A percentile compares a stretch with the other conserved stretches of the same genome.
Evolutionary conservation across 345 rosid species (phyloP).

Genomic region (Limnanthes douglasii): DNA sequence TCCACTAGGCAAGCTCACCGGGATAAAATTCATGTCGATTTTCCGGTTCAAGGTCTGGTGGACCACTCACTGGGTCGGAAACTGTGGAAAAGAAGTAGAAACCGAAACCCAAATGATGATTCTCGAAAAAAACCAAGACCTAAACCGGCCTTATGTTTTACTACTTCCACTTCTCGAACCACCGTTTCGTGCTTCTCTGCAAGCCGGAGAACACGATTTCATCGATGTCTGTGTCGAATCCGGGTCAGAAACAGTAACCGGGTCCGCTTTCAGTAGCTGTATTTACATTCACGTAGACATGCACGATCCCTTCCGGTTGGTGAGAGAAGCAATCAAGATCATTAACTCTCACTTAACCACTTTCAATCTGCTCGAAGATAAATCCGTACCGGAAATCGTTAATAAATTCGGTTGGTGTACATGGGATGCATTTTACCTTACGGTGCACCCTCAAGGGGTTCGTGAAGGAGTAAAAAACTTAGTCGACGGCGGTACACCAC

Average conservation of each 20-base stretch:
- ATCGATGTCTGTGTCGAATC: slow-evolving; percentile 53
- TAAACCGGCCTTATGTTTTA: slow-evolving; percentile 33
- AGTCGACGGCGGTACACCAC: slow-evolving; percentile 39
- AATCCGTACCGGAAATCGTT: slow-evolving; percentile 29
- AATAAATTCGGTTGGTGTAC: slow-evolving; percentile 97
- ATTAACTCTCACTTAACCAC: slow-evolving; percentile 64
- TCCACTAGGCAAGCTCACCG: slow-evolving; percentile 41
- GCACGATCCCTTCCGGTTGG: slow-evolving; percentile 57
- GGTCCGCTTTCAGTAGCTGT: slow-evolving; percentile 40
- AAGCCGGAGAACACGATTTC: slow-evolving; percentile 43
- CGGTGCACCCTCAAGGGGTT: slow-evolving; percentile 60
- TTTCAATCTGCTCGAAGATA: slow-evolving; percentile 75
- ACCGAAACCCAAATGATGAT: slow-evolving; percentile 74
- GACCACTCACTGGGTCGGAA: slow-evolving; percentile 78
- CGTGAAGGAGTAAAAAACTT: slow-evolving; percentile 75
- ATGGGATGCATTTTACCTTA: slow-evolving; percentile 86
- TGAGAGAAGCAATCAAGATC: slow-evolving; percentile 66
- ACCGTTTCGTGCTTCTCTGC: slow-evolving; percentile 50
- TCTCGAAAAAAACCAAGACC: slow-evolving; percentile 51
- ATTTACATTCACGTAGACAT: slow-evolving; percentile 67
- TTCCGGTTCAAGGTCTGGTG: slow-evolving; percentile 91
- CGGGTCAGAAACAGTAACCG: slow-evolving; percentile 35
- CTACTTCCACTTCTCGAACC: slow-evolving; percentile 60
- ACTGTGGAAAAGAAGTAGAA: slow-evolving; percentile 65
- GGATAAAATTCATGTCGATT: slow-evolving; percentile 40